Evolutionary conservation across 2,329 filamentous ascomycete genomes (phyloP).

Genomic region (Plenodomus lindquistii): DNA sequence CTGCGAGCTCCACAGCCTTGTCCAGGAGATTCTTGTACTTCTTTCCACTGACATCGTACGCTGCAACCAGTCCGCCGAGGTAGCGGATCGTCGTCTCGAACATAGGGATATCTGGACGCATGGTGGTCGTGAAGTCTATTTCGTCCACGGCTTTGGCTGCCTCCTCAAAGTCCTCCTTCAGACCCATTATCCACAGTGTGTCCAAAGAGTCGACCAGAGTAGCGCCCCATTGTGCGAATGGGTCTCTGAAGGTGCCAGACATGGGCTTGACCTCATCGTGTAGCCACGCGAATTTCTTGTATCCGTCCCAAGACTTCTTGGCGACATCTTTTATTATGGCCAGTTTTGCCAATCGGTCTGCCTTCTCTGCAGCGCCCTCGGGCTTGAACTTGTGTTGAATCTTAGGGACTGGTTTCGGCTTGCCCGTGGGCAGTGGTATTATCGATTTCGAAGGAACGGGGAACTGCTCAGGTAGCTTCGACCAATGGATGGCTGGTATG

Average conservation of each 20-base stretch:
- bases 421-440: conserved; percentile 74
- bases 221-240: conserved; percentile 90
- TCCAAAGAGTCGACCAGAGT: conserved; percentile 79
- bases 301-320: conserved; percentile 78
- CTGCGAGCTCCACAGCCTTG: conserved; percentile 66
- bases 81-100: conserved; percentile 76
- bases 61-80: conserved; percentile 69
- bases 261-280: conserved; percentile 85
- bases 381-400: conserved; percentile 75
- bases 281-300: conserved; percentile 77
- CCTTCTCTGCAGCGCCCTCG: conserved; percentile 58
- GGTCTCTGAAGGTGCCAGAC: conserved; percentile 68
- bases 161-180: conserved; percentile 67
- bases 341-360: conserved; percentile 66
- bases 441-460: conserved; percentile 72
- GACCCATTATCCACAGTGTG: conserved; percentile 73
- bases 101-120: conserved; percentile 60
- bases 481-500: conserved; percentile 63
- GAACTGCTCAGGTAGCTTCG: conserved; percentile 73
- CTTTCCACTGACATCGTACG: conserved; percentile 67
- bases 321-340: conserved; percentile 73
- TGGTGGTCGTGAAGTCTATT: conserved; percentile 65
- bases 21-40: conserved; percentile 57
- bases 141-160: conserved; percentile 62
- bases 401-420: conserved; percentile 69